A percentile compares a stretch with the other conserved stretches of the same genome.
Evolutionary conservation across 192 early-diverging fungal species (phyloP).

Genomic region (Piromyces finnis): DNA sequence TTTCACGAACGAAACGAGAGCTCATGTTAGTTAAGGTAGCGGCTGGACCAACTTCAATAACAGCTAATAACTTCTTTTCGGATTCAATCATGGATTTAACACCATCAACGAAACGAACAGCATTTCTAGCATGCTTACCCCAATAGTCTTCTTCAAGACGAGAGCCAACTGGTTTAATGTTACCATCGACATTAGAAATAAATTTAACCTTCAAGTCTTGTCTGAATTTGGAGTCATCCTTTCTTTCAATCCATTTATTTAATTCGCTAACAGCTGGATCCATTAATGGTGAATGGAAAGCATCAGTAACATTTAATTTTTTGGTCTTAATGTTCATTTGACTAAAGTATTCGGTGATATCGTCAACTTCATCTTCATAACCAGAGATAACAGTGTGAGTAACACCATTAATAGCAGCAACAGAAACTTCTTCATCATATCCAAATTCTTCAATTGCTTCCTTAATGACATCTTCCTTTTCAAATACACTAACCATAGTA

Average conservation of each 20-base stretch:
- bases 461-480: background rate
- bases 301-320: slow-evolving; percentile 8
- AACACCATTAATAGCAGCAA: slow-evolving; percentile 12
- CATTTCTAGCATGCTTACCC: background rate
- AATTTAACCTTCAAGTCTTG: background rate
- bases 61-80: background rate
- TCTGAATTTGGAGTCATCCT: background rate
- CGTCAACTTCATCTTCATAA: slow-evolving; percentile 3
- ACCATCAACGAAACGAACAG: background rate
- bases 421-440: background rate
- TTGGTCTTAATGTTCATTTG: slow-evolving; percentile 3
- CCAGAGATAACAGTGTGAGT: slow-evolving; percentile 10
- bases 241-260: background rate
- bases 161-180: background rate
- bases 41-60: background rate
- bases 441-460: background rate
- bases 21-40: background rate
- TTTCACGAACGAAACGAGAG: background rate
- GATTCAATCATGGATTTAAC: background rate
- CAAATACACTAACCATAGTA: slow-evolving; percentile 9
- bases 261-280: background rate
- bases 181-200: background rate
- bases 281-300: slow-evolving; percentile 14
- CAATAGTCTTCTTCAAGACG: background rate
- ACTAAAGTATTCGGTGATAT: slow-evolving; percentile 4